phyloP scores from a whole-genome alignment of 1,139 yeast genomes.

The Blastobotrys buckinghamii region DNA sequence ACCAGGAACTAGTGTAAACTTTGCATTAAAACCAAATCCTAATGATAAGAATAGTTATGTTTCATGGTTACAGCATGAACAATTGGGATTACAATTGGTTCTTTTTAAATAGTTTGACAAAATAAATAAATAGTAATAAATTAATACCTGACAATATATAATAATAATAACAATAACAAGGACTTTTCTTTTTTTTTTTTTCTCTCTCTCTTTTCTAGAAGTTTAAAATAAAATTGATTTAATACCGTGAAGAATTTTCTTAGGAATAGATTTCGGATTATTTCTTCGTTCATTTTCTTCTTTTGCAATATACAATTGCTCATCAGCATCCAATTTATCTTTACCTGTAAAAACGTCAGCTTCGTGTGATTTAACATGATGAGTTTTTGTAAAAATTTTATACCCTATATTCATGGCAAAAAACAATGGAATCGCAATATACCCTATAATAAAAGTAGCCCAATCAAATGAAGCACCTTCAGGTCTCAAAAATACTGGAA shows the following conservation, averaged over 20 bases:
- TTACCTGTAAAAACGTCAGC: constrained; percentile 9
- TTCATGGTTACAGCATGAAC: constrained; percentile 4
- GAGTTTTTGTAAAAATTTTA: constrained; percentile 39
- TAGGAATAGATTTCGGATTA: neutral
- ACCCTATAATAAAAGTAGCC: constrained; percentile 67
- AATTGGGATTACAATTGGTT: constrained; percentile 2
- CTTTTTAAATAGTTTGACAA: neutral
- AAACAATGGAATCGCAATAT: constrained; percentile 69
- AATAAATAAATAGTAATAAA: too few species aligned
- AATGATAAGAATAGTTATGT: neutral
- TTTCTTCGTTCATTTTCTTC: neutral
- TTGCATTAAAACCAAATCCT: neutral
- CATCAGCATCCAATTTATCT: neutral
- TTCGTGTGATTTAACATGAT: neutral
- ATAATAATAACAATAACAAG: neutral
- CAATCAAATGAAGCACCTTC: constrained; percentile 43
- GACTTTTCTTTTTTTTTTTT: too few species aligned
- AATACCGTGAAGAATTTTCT: neutral
- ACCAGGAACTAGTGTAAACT: neutral
- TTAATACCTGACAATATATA: neutral
- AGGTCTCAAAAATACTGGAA: constrained; percentile 53
- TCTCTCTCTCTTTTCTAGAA: too few species aligned
- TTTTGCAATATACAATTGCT: neutral
- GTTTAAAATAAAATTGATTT: neutral
- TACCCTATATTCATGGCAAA: constrained; percentile 51